Conservation (phyloP, 805 yeast genomes). For the Ogataea methanolica region DNA sequence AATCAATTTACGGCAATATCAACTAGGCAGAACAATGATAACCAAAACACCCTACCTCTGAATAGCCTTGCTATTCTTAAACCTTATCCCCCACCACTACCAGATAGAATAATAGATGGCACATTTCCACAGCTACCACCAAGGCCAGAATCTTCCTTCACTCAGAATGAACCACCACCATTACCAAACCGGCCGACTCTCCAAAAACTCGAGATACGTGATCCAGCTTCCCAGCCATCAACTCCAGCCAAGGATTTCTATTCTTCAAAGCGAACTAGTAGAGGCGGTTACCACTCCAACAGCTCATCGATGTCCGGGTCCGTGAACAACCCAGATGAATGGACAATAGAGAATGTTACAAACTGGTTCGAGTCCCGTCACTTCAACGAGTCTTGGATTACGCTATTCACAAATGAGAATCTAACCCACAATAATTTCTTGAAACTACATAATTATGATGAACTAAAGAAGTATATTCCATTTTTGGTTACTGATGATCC, state of each 20-base stretch:
- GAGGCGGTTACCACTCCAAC: slow-evolving; percentile 15
- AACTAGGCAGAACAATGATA: too few species aligned
- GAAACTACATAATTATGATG: slow-evolving; percentile 62
- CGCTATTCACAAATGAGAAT: slow-evolving; percentile 51
- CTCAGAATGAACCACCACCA: not conserved
- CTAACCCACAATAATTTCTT: slow-evolving; percentile 62
- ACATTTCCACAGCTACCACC: not conserved
- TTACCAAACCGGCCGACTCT: not conserved
- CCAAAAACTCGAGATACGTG: not conserved
- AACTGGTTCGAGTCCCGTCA: slow-evolving; percentile 65
- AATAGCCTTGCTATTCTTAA: too few species aligned
- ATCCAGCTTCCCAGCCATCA: not conserved
- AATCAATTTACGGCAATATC: not conserved
- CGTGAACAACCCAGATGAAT: slow-evolving; percentile 51
- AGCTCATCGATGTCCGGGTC: slow-evolving; percentile 38
- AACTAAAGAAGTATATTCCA: slow-evolving; percentile 26
- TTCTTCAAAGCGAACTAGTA: slow-evolving; percentile 6
- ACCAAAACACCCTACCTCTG: too few species aligned
- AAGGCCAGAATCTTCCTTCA: not conserved
- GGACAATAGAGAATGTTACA: slow-evolving; percentile 67
- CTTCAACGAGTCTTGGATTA: slow-evolving; percentile 74
- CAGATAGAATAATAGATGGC: not conserved
- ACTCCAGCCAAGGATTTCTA: slow-evolving; percentile 3
- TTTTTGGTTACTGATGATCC: slow-evolving; percentile 38
- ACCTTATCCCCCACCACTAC: too few species aligned